Conservation (phyloP, 2,329 filamentous ascomycete genomes). For the Penicillium sp. region DNA sequence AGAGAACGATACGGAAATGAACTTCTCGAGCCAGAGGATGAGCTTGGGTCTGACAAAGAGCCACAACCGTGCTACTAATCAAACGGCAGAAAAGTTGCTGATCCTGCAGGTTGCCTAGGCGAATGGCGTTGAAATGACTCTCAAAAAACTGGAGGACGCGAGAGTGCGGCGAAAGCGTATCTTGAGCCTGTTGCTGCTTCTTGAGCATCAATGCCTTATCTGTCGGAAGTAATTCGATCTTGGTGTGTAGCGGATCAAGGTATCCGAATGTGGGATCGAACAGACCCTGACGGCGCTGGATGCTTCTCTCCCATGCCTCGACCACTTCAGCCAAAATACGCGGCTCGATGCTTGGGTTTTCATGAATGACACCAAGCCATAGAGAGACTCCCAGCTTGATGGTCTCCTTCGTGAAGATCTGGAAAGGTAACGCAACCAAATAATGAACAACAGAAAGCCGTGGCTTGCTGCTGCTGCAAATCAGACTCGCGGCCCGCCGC, state of each 20-base stretch:
- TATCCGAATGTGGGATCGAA: constrained; percentile 73
- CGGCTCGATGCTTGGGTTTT: constrained; percentile 84
- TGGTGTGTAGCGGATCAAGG: constrained; percentile 83
- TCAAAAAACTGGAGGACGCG: constrained; percentile 82
- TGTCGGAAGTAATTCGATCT: constrained; percentile 88
- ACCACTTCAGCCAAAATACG: constrained; percentile 82
- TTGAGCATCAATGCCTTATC: constrained; percentile 73
- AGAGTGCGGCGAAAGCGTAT: constrained; percentile 81
- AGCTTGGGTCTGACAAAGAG: constrained; percentile 65
- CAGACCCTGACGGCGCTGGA: constrained; percentile 73
- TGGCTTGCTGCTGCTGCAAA: constrained; percentile 74
- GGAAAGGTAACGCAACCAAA: constrained; percentile 88
- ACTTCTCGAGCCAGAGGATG: constrained; percentile 89
- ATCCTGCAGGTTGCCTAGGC: constrained; percentile 78
- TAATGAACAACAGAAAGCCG: constrained; percentile 79
- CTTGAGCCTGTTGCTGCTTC: constrained; percentile 74
- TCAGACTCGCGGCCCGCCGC: constrained; percentile 76
- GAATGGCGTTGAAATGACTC: constrained; percentile 91
- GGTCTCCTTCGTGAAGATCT: constrained; percentile 88
- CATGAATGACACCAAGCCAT: constrained; percentile 95
- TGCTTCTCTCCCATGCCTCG: constrained; percentile 84
- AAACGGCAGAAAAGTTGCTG: constrained; percentile 80
- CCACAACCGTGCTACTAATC: constrained; percentile 73
- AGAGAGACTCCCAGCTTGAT: constrained; percentile 93
- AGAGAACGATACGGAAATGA: constrained; percentile 83